These are phyloP conservation scores for Polytrichum commune DNA, from an alignment of 225 moss, liverwort and hornwort genomes.

Conservation along the genomic window DNA sequence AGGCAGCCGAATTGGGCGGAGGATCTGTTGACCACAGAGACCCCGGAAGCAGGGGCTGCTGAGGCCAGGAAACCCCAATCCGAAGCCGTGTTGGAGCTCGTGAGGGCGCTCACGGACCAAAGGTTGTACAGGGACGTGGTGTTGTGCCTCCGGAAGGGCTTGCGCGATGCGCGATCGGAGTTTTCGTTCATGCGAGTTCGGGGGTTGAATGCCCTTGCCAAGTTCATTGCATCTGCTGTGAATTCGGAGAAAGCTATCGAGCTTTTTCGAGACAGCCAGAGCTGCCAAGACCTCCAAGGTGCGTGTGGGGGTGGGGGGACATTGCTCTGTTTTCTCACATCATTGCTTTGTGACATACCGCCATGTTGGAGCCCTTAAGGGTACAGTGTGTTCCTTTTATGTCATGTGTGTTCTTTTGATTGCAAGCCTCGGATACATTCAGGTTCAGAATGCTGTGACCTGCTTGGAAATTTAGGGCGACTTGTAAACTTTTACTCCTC, in stretches of 20 bases:
- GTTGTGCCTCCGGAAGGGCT: conserved; percentile 65
- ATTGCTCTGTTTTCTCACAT: too few relatives aligned
- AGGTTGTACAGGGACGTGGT: conserved; percentile 90
- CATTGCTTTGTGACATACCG: too few relatives aligned
- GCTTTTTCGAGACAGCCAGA: conserved; percentile 89
- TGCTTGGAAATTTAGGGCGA: too few relatives aligned
- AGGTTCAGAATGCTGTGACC: not conserved
- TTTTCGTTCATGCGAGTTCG: conserved; percentile 83
- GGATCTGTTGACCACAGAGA: conserved; percentile 20
- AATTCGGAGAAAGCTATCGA: conserved; percentile 81
- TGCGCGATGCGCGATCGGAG: conserved; percentile 84
- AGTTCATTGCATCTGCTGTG: conserved; percentile 68
- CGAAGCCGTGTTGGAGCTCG: conserved; percentile 73
- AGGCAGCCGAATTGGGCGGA: conserved; percentile 52
- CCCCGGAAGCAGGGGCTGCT: conserved; percentile 6
- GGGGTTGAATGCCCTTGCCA: conserved; percentile 71
- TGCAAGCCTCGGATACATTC: not conserved
- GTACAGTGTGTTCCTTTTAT: too few relatives aligned
- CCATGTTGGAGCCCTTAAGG: not conserved
- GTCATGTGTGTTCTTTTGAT: not conserved
- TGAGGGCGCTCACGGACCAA: conserved; percentile 83
- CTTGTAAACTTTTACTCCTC: not conserved
- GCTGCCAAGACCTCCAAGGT: conserved; percentile 86
- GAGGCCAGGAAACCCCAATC: not conserved
- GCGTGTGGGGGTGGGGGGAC: not conserved